Base-by-base conservation (phyloP, 495 filamentous ascomycete species). In the Penicillium cosmopolitanum region DNA sequence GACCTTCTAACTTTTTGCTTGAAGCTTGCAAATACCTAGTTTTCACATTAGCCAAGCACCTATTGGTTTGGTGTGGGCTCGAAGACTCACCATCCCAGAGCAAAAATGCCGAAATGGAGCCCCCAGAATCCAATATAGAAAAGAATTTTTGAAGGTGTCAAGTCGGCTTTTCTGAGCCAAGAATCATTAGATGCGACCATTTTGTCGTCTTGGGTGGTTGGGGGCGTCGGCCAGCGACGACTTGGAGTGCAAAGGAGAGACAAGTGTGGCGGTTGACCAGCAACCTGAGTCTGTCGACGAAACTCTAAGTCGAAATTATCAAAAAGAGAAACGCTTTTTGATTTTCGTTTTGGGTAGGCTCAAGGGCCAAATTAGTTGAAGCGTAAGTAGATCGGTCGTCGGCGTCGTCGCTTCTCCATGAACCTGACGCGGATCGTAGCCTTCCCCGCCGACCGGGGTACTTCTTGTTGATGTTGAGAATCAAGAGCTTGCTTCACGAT, bases 71-170 rank as follows among this genome's bases (percentile, higher is more conserved):
- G 11, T 25, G 8, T 12, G 53, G 16, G 6, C 18, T 13, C n/a
- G 13, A 31, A 8, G 7, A 55, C 66, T 59, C 82, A 97, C 95
- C 95, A 99, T 86, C 95, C 95, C 50, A 87, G 80, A 19, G 83
- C 87, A 67, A 99, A 98, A 23, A 97, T 69, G 18, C 80, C 87
- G 71, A 89, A 84, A 75, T 98, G 95, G 34, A 88, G 68, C 8
- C 84, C 87, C 86, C 93, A 96, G 74, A 97, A 98, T 52, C 96
- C 62, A 54, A 89, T 58, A 75, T 96, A 89, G 78, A 97, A 98
- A 42, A 91, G 35, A 23, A 96, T 63, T 73, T 91, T 93, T 31
- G 79, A 76, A 11, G 77, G 70, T 36, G 87, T 86, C 47, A 92
- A 76, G 69, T 92, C 84, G 66, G 83, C 82, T 67, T 82, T 79